Base-by-base conservation (phyloP, 2,329 filamentous ascomycete species). In the Hypoxylon sp. region DNA sequence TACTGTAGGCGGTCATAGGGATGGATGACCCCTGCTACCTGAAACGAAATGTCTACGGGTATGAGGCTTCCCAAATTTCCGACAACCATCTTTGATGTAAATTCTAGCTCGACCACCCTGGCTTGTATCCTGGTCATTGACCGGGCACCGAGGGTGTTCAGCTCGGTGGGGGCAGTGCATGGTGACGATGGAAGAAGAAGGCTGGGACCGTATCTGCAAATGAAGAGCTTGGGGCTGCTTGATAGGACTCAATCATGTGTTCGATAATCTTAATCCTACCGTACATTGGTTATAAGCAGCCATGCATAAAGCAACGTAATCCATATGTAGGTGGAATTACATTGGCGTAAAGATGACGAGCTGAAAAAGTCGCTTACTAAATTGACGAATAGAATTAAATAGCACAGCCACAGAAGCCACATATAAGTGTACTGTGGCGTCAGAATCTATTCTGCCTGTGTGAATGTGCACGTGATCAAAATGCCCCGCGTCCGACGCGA, bases 91-190 rank as follows among this genome's bases (percentile, higher is more conserved):
- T 37, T 19, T 6, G 26, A 26, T 26, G 26, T 10, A 11, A 33
- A 33, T 5, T 4, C 26, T 13, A 46, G 55, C 22, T 35, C 50
- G 11, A 52, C n/a, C 35, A 50, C 55, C 56, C 53, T 44, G 35
- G 47, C 56, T 58, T 10, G 8, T 52, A 44, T 61, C 46, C 17
- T 48, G 24, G 37, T 33, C 50, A 44, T 24, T 60, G 46, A 61
- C 47, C 33, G 33, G 53, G 29, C 31, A 42, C 57, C n/a, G 6
- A 4, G 66, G 54, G 24, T 63, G 37, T 66, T 69, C 66, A 69
- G 66, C 66, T 69, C 35, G 31, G 62, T 59, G 63, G 63, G 19
- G 64, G 54, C 66, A 35, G 44, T 68, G 46, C 48, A 66, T 48
- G 33, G 44, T 47, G 39, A 52, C 55, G 66, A 56, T 56, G 53